Evolutionary conservation across 352 stramenopile species (phyloP).

Genomic region (Thalassiosira tumida): DNA sequence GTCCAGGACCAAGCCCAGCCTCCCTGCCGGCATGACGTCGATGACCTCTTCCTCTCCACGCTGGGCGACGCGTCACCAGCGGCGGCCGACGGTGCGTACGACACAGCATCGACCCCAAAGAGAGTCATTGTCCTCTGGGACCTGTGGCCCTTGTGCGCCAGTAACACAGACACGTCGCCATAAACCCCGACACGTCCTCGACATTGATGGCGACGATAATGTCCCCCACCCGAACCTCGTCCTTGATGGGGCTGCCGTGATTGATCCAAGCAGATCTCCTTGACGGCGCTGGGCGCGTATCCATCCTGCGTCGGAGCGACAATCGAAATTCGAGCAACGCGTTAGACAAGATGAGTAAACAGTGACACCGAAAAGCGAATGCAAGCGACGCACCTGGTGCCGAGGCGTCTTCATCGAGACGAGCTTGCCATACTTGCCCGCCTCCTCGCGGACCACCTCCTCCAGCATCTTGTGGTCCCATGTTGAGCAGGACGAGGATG

Average conservation of each 20-base stretch:
- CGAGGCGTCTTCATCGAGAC: slow-evolving; percentile 91
- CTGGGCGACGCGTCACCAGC: neutral
- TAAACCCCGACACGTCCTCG: slow-evolving; percentile 57
- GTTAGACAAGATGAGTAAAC: slow-evolving; percentile 3
- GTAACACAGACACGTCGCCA: slow-evolving; percentile 47
- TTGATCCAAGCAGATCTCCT: no score
- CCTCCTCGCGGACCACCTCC: slow-evolving; percentile 97
- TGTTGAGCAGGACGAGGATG: slow-evolving; percentile 96
- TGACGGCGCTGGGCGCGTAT: slow-evolving; percentile 74
- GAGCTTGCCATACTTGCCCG: slow-evolving; percentile 92
- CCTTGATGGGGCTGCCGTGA: slow-evolving; percentile 24
- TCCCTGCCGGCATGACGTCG: slow-evolving; percentile 48
- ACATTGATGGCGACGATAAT: slow-evolving; percentile 66
- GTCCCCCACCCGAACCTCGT: slow-evolving; percentile 41
- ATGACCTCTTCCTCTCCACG: neutral
- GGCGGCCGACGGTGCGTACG: neutral
- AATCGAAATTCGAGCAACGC: slow-evolving; percentile 5
- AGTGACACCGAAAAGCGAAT: slow-evolving; percentile 11
- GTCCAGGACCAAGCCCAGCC: slow-evolving; percentile 66
- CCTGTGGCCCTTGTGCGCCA: slow-evolving; percentile 53
- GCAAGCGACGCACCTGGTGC: slow-evolving; percentile 89
- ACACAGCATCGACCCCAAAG: neutral
- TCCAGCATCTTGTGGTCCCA: slow-evolving; percentile 97
- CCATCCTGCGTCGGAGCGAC: slow-evolving; percentile 57
- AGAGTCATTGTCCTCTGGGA: slow-evolving; percentile 25